Conservation (phyloP, 2,329 filamentous ascomycete species). For the Fusarium drepaniforme region DNA sequence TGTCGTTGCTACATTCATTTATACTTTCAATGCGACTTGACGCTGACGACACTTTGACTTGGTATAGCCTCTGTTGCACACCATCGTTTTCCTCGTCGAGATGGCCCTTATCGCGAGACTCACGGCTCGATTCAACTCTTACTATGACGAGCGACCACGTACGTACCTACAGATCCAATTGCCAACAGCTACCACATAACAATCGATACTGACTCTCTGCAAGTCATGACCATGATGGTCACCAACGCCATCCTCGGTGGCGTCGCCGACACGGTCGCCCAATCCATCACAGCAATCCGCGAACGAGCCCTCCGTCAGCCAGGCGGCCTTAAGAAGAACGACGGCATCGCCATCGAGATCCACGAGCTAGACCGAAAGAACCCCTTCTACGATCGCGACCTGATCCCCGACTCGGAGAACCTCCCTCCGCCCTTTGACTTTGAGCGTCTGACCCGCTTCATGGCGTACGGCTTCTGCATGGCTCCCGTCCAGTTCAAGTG, state of each 20-base stretch:
- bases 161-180: slow-evolving; percentile 46
- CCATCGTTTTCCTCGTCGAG: slow-evolving; percentile 87
- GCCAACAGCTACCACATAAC: not conserved
- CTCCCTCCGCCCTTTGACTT: slow-evolving; percentile 93
- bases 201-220: slow-evolving; percentile 17
- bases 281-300: slow-evolving; percentile 88
- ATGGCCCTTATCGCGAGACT: slow-evolving; percentile 88
- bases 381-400: slow-evolving; percentile 72
- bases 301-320: slow-evolving; percentile 74
- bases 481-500: slow-evolving; percentile 95
- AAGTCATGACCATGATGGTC: slow-evolving; percentile 99
- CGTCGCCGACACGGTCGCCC: slow-evolving; percentile 95
- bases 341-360: slow-evolving; percentile 87
- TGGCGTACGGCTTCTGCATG: slow-evolving; percentile 98
- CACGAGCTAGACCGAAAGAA: slow-evolving; percentile 88
- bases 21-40: slow-evolving; percentile 29
- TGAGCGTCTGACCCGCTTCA: slow-evolving; percentile 92
- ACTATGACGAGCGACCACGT: slow-evolving; percentile 92
- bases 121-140: slow-evolving; percentile 89
- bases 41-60: slow-evolving; percentile 34
- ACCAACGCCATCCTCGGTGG: slow-evolving; percentile 97
- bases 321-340: slow-evolving; percentile 70
- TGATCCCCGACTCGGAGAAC: slow-evolving; percentile 71
- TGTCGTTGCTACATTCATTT: not conserved
- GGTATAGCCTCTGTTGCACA: slow-evolving; percentile 85